Conservation (phyloP, 352 stramenopile genomes). For the Phytopythium helicoides region DNA sequence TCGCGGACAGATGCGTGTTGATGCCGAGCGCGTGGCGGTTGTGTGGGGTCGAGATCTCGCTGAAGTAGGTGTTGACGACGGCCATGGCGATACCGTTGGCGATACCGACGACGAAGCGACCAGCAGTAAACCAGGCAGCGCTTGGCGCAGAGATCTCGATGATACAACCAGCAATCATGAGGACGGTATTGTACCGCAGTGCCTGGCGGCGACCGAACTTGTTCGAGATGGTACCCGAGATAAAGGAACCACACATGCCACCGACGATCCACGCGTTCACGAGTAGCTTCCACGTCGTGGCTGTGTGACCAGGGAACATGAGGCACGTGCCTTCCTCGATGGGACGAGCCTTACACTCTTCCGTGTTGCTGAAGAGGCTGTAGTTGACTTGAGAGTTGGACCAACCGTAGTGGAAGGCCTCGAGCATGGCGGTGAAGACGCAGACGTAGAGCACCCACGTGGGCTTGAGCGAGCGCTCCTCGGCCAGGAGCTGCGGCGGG, state of each 20-base stretch:
- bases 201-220: conserved; percentile 39
- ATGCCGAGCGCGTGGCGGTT: conserved; percentile 32
- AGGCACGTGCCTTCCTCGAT: conserved; percentile 42
- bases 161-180: conserved; percentile 32
- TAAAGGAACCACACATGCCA: conserved; percentile 45
- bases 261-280: conserved; percentile 63
- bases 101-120: conserved; percentile 37
- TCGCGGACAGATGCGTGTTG: conserved; percentile 39
- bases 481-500: neutral
- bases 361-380: conserved; percentile 44
- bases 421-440: conserved; percentile 28
- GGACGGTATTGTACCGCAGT: conserved; percentile 21
- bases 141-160: conserved; percentile 27
- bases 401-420: conserved; percentile 59
- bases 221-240: conserved; percentile 33
- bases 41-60: conserved; percentile 41
- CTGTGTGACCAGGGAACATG: conserved; percentile 57
- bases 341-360: conserved; percentile 32
- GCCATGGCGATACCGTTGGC: conserved; percentile 34
- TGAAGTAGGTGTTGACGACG: conserved; percentile 38
- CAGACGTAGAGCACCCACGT: conserved; percentile 43
- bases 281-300: conserved; percentile 43
- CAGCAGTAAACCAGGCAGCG: conserved; percentile 24
- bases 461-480: conserved; percentile 16
- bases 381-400: conserved; percentile 51